Evolutionary conservation across 2,329 filamentous ascomycete genomes (phyloP).

Genomic region (Fusarium sambucinum): DNA sequence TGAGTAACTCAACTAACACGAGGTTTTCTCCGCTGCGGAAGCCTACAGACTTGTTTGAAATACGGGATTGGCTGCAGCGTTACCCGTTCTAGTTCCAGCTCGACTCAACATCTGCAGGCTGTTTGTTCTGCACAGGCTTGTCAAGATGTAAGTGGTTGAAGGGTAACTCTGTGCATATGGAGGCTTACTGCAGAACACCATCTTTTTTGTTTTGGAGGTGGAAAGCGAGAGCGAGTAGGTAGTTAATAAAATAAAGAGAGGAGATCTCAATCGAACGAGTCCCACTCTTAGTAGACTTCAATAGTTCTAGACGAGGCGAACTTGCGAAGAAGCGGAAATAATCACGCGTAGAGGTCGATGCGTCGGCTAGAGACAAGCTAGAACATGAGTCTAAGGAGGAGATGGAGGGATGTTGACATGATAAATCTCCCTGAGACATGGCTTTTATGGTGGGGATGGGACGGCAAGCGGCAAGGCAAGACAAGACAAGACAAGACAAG

Average conservation of each 20-base stretch:
- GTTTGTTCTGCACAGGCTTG: conserved; percentile 14
- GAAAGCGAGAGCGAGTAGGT: conserved; percentile 1
- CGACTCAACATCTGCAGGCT: conserved; percentile 1
- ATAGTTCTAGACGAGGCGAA: conserved; percentile 23
- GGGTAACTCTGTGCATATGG: conserved; percentile 11
- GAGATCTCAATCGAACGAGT: conserved; percentile 9
- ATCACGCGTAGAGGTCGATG: conserved; percentile 31
- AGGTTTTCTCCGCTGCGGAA: conserved; percentile 21
- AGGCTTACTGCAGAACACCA: conserved; percentile 39
- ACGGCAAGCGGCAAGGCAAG: conserved; percentile 1
- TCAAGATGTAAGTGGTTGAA: conserved; percentile 30
- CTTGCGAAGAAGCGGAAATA: conserved; percentile 23
- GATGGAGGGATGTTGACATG: conserved; percentile 8
- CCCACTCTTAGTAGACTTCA: conserved; percentile 13
- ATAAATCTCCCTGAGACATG: conserved; percentile 22
- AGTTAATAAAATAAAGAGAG: background rate
- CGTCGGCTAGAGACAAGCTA: conserved; percentile 30
- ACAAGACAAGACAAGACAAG: background rate
- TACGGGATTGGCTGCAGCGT: conserved; percentile 27
- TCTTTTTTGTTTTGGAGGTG: conserved; percentile 4
- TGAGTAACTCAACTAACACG: conserved; percentile 12
- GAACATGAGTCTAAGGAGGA: conserved; percentile 18
- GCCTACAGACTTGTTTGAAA: conserved; percentile 21
- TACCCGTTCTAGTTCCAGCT: background rate
- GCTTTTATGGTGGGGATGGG: background rate